These are phyloP conservation scores for Beauveria australis DNA, from an alignment of 2,329 filamentous ascomycete genomes.

Conservation along the genomic window DNA sequence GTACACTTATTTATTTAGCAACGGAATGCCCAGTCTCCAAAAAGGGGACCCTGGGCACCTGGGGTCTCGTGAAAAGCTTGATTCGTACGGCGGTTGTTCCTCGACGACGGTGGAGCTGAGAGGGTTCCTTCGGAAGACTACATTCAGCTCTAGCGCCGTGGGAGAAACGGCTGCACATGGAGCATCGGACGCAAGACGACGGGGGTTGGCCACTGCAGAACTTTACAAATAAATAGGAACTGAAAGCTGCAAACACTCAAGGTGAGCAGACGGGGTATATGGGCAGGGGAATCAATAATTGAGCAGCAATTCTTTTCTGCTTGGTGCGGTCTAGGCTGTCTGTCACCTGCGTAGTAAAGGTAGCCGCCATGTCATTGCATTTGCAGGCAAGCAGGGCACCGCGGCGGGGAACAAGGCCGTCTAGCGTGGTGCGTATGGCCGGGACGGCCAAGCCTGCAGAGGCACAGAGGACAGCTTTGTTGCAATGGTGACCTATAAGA, in stretches of 20 bases:
- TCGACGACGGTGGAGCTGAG: not conserved
- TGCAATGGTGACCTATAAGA: not conserved
- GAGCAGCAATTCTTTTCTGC: not conserved
- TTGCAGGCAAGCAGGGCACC: not conserved
- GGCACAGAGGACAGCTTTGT: not conserved
- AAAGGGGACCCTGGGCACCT: not conserved
- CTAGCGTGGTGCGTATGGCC: not conserved
- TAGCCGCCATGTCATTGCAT: not conserved
- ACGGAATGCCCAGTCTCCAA: not conserved
- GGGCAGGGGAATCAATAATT: too few species aligned
- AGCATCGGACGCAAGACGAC: not conserved
- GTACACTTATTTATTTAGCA: not conserved
- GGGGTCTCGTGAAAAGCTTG: not conserved
- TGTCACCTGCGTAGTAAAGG: not conserved
- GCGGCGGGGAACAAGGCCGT: not conserved
- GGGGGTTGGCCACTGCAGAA: conserved; percentile 1
- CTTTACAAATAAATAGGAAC: too few species aligned
- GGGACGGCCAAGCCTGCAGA: not conserved
- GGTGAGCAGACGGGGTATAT: not conserved
- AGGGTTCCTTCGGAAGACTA: conserved; percentile 5
- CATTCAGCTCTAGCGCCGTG: conserved; percentile 6
- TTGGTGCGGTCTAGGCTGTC: not conserved
- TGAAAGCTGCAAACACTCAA: too few species aligned
- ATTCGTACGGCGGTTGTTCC: not conserved
- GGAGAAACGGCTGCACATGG: not conserved